Percentiles rank a stretch among this genome's conserved stretches.
Evolutionary conservation across 1,284 basidiomycete genomes (phyloP).

Genomic region (Cutaneotrichosporon mucoides): DNA sequence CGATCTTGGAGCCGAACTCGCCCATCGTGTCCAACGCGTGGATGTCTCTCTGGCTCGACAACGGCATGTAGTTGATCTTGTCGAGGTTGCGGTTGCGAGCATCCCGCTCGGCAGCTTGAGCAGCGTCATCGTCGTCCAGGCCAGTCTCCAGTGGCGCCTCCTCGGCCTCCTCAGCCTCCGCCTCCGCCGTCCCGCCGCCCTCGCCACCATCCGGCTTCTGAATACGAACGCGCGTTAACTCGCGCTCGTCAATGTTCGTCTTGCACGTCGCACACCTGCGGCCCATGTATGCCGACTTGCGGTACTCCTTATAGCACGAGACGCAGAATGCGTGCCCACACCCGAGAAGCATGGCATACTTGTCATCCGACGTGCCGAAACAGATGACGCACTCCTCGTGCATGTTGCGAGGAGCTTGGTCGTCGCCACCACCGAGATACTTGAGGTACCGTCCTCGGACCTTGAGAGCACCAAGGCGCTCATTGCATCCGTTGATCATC

Average conservation of each 20-base stretch:
- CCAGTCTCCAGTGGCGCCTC: constrained; percentile 5
- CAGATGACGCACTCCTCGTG: constrained; percentile 45
- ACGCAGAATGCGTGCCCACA: constrained; percentile 46
- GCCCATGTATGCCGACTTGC: constrained; percentile 20
- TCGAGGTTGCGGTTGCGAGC: constrained; percentile 23
- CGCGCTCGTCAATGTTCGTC: constrained; percentile 4
- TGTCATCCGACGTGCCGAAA: constrained; percentile 42
- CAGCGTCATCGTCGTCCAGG: constrained; percentile 14
- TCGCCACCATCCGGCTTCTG: constrained; percentile 31
- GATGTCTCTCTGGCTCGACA: constrained; percentile 23
- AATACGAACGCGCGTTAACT: constrained; percentile 51
- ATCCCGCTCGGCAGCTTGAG: background rate
- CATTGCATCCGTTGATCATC: constrained; percentile 25
- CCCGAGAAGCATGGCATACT: constrained; percentile 29
- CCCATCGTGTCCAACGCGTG: constrained; percentile 40
- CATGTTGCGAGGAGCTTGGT: constrained; percentile 23
- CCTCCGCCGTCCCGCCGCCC: background rate
- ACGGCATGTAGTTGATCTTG: constrained; percentile 29
- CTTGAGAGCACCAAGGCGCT: constrained; percentile 26
- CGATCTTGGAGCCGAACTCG: constrained; percentile 48
- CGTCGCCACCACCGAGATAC: constrained; percentile 25
- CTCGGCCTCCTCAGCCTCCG: background rate
- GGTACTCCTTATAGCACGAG: constrained; percentile 39
- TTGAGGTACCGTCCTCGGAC: constrained; percentile 38
- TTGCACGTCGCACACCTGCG: constrained; percentile 41